Percentiles rank a stretch among this genome's conserved stretches.
phyloP scores from a whole-genome alignment of 768 basidiomycete species.

The Pleurotus sapidus region DNA sequence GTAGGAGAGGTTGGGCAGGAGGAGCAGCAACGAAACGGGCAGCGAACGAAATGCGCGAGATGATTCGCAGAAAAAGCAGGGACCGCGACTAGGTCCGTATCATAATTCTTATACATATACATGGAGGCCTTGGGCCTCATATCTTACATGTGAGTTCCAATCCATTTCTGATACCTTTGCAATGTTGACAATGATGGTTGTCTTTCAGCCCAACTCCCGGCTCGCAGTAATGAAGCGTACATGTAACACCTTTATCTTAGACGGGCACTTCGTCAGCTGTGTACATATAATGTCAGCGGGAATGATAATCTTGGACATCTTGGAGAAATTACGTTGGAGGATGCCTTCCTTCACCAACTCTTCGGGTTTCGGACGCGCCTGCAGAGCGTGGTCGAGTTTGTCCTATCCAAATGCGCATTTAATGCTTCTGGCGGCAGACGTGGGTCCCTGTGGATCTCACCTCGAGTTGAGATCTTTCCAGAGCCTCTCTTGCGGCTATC shows the following conservation, averaged over 20 bases:
- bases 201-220: background rate
- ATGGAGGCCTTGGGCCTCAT: background rate
- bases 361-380: slow-evolving; percentile 54
- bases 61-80: slow-evolving; percentile 33
- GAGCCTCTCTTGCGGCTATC: slow-evolving; percentile 54
- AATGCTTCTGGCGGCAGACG: background rate
- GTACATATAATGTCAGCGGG: background rate
- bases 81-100: background rate
- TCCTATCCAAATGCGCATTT: slow-evolving; percentile 34
- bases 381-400: slow-evolving; percentile 59
- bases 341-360: slow-evolving; percentile 68
- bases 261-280: slow-evolving; percentile 23
- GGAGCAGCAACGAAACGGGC: slow-evolving; percentile 67
- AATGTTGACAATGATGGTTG: background rate
- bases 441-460: slow-evolving; percentile 26
- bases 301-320: background rate
- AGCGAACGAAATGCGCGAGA: slow-evolving; percentile 47
- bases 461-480: slow-evolving; percentile 63
- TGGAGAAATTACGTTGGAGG: slow-evolving; percentile 29
- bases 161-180: background rate
- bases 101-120: background rate
- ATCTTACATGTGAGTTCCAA: background rate
- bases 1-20: slow-evolving; percentile 79
- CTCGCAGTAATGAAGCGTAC: too few relatives aligned
- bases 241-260: background rate